Base-by-base conservation (phyloP, 192 early-diverging fungal genomes). In the Coemansia sp. region DNA sequence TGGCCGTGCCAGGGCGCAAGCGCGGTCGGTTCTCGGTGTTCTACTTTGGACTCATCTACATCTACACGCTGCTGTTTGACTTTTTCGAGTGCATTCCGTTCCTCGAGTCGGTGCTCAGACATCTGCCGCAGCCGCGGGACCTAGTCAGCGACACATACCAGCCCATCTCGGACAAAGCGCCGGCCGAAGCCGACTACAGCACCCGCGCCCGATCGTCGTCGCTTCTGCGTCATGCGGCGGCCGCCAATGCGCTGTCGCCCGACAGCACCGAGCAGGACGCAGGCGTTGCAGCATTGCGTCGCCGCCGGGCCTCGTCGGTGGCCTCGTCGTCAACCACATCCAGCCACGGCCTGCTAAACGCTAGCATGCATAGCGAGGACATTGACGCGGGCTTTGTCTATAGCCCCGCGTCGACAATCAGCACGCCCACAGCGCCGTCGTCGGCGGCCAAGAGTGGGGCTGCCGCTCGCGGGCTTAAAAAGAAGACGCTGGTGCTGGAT, bases 401-500 rank as follows among this genome's bases (percentile, higher is more conserved):
- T 34, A 29, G 53, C 51, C 40, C 51, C 2, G 47, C 31, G 8
- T 52, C 50, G 28, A 34, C 31, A 1, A 17, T 17, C n/a, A 53
- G 50, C 48, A 49, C 63, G n/a, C 55, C 55, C 9, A 36, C 54
- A 8, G 55, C 45, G 7, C 48, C 60, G 1, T 53, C 47, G 2
- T 57, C 67, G n/a, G 30, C 44, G 14, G 25, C 8, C 10, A 8
- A 26, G 12, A 17, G 14, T 27, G 42, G 58, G 14, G n/a, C 27
- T 7, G 21, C 45, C 2, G 28, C 53, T 20, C 59, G 53, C 32
- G 67, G 47, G 8, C 44, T 60, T n/a, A 64, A 64, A 15, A 68
- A 64, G 10, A 75, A 75, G 41, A 86, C 81, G 9, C 70, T 86
- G 46, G 82, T 84, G 6, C 49, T 86, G 54, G 84, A 86, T 51